These are phyloP conservation scores for Syzygium jambos DNA, from an alignment of 345 rosid genomes.

Conservation along the genomic window DNA sequence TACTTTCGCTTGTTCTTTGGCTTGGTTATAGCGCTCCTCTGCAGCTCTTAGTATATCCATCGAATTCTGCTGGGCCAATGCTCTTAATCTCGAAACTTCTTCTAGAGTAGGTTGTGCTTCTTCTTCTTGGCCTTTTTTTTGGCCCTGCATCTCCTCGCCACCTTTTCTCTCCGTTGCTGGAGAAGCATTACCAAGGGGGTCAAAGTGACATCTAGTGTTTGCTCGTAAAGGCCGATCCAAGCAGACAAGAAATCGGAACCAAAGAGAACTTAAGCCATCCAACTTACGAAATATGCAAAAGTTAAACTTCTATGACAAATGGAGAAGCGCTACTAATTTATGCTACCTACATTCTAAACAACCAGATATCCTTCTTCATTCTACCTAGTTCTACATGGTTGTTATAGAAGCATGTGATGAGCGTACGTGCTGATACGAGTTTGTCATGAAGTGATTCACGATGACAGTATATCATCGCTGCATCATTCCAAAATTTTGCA, in stretches of 20 bases:
- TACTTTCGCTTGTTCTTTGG: constrained; percentile 33
- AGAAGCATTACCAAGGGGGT: background rate
- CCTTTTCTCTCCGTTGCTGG: background rate
- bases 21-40: constrained; percentile 41
- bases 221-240: background rate
- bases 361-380: background rate
- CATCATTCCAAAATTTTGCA: background rate
- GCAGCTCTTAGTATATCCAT: constrained; percentile 36
- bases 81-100: constrained; percentile 35
- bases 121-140: constrained; percentile 4
- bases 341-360: background rate
- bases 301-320: background rate
- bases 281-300: background rate
- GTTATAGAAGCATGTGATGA: background rate
- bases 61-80: constrained; percentile 45
- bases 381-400: background rate
- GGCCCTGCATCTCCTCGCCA: background rate
- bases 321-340: background rate
- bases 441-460: background rate
- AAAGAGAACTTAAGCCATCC: background rate
- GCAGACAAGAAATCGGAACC: background rate
- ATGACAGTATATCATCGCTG: background rate
- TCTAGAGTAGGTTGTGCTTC: constrained; percentile 24
- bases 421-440: background rate
- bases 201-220: background rate